Evolutionary conservation across 495 filamentous ascomycete species (phyloP), one percentile per base, ranked within the genome.

Genomic region (Penicillium longicatenatum): DNA sequence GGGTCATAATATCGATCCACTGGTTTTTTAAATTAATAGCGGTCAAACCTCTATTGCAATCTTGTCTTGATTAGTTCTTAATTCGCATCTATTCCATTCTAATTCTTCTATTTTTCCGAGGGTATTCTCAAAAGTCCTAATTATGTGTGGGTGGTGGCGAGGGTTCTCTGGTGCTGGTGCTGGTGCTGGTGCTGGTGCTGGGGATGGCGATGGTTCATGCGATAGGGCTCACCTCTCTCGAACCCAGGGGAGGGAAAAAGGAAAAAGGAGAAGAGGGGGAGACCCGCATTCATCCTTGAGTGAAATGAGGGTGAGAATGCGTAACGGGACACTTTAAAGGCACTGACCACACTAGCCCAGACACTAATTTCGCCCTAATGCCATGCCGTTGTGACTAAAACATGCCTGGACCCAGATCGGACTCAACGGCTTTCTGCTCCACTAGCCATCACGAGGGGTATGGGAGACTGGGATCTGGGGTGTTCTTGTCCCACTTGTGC

Each of bases 381-480:
- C 64, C 52, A 43, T 64, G 53, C 63, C 63, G 66, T 69, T 69
- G 63, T 54, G 55, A 64, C 64, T 69, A 64, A 63, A 61, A 62
- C 52, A 21, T 37, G 50, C 44, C 54, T 53, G 53, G 57, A 60
- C 59, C 61, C 61, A 63, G 61, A 63, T 63, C 60, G 21, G 46
- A 45, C 37, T 48, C 55, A 68, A 65, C 62, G 62, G 65, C 59
- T 59, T 59, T 55, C 20, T 53, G 45, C 57, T 46, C 55, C 54
- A 57, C 59, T 44, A 37, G 49, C 37, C 57, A 60, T 60, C 58
- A 60, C 58, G 58, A 60, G 53, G 58, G 46, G 21, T 39, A 17
- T 29, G 11, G 33, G n/a, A 31, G n/a, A n/a, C n/a, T 7, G 17
- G 42, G 49, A 52, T 58, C 49, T 49, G 50, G 50, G 57, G 50